Evolutionary conservation across 441 rosid genomes (phyloP).

Genomic region (Hypseocharis bilobata): DNA sequence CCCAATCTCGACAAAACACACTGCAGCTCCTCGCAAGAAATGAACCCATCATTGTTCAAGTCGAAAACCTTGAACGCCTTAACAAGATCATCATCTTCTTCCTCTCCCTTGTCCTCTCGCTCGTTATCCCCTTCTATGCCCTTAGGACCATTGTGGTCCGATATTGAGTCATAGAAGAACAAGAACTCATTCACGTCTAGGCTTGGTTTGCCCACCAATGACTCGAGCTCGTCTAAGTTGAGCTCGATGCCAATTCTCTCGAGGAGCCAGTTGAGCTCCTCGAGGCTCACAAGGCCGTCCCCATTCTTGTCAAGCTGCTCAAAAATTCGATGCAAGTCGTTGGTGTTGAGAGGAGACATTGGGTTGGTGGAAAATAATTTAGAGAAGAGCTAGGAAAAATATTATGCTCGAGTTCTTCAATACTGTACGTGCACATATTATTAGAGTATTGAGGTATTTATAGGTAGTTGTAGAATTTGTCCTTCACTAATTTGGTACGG

Average conservation of each 20-base stretch:
- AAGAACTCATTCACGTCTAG: constrained; percentile 52
- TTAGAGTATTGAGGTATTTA: too few relatives aligned
- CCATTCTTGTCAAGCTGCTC: constrained; percentile 53
- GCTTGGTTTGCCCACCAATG: constrained; percentile 42
- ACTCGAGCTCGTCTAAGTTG: constrained; percentile 41
- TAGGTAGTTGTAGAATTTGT: too few relatives aligned
- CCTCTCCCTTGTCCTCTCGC: background rate
- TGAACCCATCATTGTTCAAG: constrained; percentile 58
- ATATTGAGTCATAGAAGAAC: constrained; percentile 41
- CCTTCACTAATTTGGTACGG: too few relatives aligned
- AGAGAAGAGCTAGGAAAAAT: too few relatives aligned
- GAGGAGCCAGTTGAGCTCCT: constrained; percentile 63
- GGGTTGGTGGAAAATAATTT: too few relatives aligned
- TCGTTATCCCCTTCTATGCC: too few relatives aligned
- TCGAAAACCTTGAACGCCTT: constrained; percentile 64
- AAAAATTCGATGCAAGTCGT: constrained; percentile 52
- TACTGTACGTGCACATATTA: too few relatives aligned
- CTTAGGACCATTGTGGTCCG: constrained; percentile 7
- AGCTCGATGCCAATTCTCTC: constrained; percentile 35
- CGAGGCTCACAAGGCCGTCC: constrained; percentile 50
- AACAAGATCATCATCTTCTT: constrained; percentile 25
- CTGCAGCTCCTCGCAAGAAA: constrained; percentile 63
- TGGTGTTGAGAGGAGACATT: constrained; percentile 32
- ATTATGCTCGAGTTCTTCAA: too few relatives aligned
- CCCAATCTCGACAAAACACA: constrained; percentile 52